Percentiles rank a stretch among this genome's conserved stretches.
phyloP scores from a whole-genome alignment of 1,284 basidiomycete species.

The Ceratobasidium sp. region DNA sequence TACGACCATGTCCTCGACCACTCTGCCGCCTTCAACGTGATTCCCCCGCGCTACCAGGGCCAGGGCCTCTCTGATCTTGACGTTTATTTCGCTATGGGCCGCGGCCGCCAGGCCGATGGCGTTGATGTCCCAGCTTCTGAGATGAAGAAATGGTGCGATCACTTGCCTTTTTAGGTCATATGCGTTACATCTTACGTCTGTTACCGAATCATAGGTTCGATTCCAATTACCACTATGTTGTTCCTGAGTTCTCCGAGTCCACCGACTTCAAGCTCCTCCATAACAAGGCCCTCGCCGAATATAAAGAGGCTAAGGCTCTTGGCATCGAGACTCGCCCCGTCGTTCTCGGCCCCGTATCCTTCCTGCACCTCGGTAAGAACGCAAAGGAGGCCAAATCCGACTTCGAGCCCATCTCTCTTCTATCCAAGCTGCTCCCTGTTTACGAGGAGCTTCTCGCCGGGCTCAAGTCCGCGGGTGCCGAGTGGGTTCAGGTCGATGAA shows the following conservation, averaged over 20 bases:
- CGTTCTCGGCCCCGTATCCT: constrained; percentile 95
- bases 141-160: constrained; percentile 95
- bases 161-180: constrained; percentile 45
- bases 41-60: constrained; percentile 93
- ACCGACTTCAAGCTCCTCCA: constrained; percentile 95
- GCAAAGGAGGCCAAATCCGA: constrained; percentile 85
- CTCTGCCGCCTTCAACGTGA: constrained; percentile 95
- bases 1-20: constrained; percentile 99
- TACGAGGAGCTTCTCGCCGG: constrained; percentile 93
- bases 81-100: constrained; percentile 98
- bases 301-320: constrained; percentile 92
- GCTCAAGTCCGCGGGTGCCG: constrained; percentile 92
- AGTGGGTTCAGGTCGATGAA: constrained; percentile 97
- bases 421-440: constrained; percentile 90
- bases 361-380: constrained; percentile 93
- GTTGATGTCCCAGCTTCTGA: constrained; percentile 98
- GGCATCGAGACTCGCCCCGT: constrained; percentile 96
- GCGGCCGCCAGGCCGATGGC: constrained; percentile 93
- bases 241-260: constrained; percentile 93
- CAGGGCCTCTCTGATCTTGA: constrained; percentile 91
- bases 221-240: constrained; percentile 99
- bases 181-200: constrained; percentile 47
- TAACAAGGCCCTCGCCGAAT: constrained; percentile 97
- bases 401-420: constrained; percentile 92
- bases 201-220: constrained; percentile 80